phyloP scores from a whole-genome alignment of 371 early-diverging fungal genomes.

The Actinomortierella ambigua region DNA sequence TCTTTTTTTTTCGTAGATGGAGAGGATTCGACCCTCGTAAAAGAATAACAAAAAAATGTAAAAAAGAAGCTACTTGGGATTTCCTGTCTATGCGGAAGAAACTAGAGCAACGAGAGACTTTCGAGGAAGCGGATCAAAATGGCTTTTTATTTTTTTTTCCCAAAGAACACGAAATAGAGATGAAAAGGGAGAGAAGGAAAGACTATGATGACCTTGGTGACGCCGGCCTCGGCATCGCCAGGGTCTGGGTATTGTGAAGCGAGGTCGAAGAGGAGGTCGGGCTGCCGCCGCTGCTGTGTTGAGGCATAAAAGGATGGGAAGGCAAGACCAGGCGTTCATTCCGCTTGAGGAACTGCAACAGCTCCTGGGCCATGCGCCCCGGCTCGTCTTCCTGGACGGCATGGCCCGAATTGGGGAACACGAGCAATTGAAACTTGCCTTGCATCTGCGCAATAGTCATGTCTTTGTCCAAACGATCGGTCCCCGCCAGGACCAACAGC shows the following conservation, averaged over 20 bases:
- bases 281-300: too few relatives aligned
- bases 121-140: too few relatives aligned
- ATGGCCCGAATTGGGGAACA: constrained; percentile 88
- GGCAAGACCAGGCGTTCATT: constrained; percentile 77
- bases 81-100: too few relatives aligned
- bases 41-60: not conserved
- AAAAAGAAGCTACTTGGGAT: not conserved
- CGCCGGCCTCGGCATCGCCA: too few relatives aligned
- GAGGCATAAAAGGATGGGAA: constrained; percentile 16
- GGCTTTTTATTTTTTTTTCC: constrained; percentile 7
- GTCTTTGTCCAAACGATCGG: constrained; percentile 90
- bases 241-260: too few relatives aligned
- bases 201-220: too few relatives aligned
- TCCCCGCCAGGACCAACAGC: constrained; percentile 88
- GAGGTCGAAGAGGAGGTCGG: too few relatives aligned
- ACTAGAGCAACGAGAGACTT: too few relatives aligned
- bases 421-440: constrained; percentile 86
- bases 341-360: constrained; percentile 81
- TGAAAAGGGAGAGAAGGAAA: too few relatives aligned
- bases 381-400: constrained; percentile 92
- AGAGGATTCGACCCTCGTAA: too few relatives aligned
- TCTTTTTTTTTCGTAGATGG: too few relatives aligned
- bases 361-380: constrained; percentile 63
- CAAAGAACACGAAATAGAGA: too few relatives aligned
- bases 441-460: constrained; percentile 97